Conservation (phyloP, 805 yeast species). For the Pichia exigua region DNA sequence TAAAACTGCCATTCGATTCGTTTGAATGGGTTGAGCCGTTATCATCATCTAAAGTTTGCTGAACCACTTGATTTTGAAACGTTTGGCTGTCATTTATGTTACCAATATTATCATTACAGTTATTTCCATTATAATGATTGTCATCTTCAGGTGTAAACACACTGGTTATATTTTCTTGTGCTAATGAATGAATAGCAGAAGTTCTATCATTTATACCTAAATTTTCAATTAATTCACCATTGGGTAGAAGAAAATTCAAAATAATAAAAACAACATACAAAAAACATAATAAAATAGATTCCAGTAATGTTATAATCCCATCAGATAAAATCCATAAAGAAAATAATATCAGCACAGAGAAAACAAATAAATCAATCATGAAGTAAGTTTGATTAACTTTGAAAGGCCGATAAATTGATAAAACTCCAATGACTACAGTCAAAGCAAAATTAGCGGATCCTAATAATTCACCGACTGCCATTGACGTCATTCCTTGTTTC, state of each 20-base stretch:
- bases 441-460: conserved; percentile 49
- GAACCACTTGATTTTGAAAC: not conserved
- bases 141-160: not conserved
- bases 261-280: conserved; percentile 54
- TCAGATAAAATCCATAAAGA: conserved; percentile 46
- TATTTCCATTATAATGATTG: not conserved
- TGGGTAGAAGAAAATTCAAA: conserved; percentile 25
- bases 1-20: conserved; percentile 7
- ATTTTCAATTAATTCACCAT: conserved; percentile 1
- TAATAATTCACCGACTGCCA: conserved; percentile 46
- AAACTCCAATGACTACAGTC: conserved; percentile 41
- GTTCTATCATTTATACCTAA: not conserved
- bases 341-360: conserved; percentile 41
- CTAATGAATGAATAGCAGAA: not conserved
- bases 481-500: conserved; percentile 43
- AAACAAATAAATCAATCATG: conserved; percentile 53
- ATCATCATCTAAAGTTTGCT: not conserved
- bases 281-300: conserved; percentile 44
- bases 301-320: conserved; percentile 46
- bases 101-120: not conserved
- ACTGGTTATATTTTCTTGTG: not conserved
- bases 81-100: not conserved
- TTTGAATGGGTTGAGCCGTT: conserved; percentile 1
- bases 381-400: conserved; percentile 46
- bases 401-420: conserved; percentile 30